Percentiles rank a stretch among this genome's conserved stretches.
phyloP scores from a whole-genome alignment of 495 filamentous ascomycete species.

The Copromyces sp. region DNA sequence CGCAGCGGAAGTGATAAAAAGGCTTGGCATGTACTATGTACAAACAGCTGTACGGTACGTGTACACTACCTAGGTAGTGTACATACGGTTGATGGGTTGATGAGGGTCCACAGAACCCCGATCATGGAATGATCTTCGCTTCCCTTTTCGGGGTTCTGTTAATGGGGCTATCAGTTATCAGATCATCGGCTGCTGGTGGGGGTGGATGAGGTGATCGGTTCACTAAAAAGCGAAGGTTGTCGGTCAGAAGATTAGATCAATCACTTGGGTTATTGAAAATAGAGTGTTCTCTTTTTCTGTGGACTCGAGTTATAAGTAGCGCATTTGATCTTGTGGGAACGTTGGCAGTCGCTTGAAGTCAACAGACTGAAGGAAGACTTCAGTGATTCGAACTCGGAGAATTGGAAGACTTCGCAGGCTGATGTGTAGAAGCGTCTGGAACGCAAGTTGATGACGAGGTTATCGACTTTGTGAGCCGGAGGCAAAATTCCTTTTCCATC shows the following conservation, averaged over 20 bases:
- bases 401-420: not conserved
- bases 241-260: not conserved
- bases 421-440: not conserved
- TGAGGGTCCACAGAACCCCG: not conserved
- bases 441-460: not conserved
- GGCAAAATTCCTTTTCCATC: not conserved
- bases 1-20: constrained; percentile 20
- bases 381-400: not conserved
- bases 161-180: not conserved
- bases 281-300: not conserved
- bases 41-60: not conserved
- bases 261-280: not conserved
- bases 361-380: not conserved
- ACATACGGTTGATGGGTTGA: not conserved
- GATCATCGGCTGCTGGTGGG: not conserved
- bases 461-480: not conserved
- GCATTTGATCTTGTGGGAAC: not conserved
- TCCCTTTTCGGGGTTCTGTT: not conserved
- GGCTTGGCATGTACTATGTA: constrained; percentile 10
- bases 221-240: not conserved
- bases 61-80: too few species aligned
- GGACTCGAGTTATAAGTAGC: not conserved
- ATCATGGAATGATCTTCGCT: not conserved
- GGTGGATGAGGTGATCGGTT: not conserved
- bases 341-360: not conserved